Conservation (phyloP, 805 yeast species). For the Starmerella floris region DNA sequence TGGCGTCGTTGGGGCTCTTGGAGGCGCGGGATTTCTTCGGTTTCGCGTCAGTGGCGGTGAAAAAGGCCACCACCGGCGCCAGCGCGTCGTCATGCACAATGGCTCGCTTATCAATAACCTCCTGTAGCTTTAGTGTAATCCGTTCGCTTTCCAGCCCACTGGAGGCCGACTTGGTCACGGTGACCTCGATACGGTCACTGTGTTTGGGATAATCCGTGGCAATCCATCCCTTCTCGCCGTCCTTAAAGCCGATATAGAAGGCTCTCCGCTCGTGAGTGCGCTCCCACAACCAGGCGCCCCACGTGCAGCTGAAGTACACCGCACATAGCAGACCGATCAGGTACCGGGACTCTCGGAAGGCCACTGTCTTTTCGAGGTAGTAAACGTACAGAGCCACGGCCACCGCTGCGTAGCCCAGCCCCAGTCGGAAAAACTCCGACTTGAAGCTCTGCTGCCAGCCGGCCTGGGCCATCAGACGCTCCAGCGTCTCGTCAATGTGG, state of each 20-base stretch:
- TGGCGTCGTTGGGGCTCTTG: no score
- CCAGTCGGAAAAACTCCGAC: slow-evolving; percentile 17
- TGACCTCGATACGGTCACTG: slow-evolving; percentile 5
- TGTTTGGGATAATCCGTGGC: slow-evolving; percentile 9
- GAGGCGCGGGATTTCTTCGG: no score
- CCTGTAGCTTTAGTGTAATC: slow-evolving; percentile 2
- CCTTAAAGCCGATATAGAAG: slow-evolving; percentile 14
- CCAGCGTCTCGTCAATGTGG: slow-evolving; percentile 18
- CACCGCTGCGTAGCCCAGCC: slow-evolving; percentile 15
- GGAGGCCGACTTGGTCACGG: background rate
- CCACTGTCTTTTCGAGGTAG: slow-evolving; percentile 14
- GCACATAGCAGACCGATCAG: slow-evolving; percentile 12
- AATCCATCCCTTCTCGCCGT: slow-evolving; percentile 12
- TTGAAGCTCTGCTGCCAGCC: slow-evolving; percentile 19
- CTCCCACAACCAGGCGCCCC: slow-evolving; percentile 13
- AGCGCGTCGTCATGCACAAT: slow-evolving; percentile 10
- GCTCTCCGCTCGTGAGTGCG: slow-evolving; percentile 15
- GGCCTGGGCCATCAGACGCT: slow-evolving; percentile 11
- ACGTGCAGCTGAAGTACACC: slow-evolving; percentile 10
- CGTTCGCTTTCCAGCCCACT: background rate
- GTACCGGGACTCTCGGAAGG: slow-evolving; percentile 11
- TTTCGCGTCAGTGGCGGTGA: no score
- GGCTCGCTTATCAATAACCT: slow-evolving; percentile 15
- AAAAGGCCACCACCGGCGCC: slow-evolving; percentile 2
- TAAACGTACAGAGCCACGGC: slow-evolving; percentile 13